A percentile compares a stretch with the other conserved stretches of the same genome.
Conservation (phyloP, 371 early-diverging fungal species). For the Smittium culicis region DNA sequence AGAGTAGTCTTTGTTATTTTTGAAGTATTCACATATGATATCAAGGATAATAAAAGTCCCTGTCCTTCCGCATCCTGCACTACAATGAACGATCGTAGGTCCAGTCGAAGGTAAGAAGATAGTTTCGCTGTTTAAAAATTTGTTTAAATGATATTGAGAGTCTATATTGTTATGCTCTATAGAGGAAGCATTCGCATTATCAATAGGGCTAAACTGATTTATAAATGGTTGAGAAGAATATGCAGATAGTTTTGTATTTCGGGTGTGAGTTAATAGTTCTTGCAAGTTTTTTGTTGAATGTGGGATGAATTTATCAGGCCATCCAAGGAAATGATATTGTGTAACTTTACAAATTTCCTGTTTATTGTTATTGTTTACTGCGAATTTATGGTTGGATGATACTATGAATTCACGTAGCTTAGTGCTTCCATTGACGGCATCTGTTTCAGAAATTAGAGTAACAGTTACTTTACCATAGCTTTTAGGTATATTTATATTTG, state of each 20-base stretch:
- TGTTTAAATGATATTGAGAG: too few species aligned
- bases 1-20: constrained; percentile 16
- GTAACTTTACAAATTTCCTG: neutral
- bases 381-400: neutral
- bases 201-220: too few species aligned
- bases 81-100: constrained; percentile 72
- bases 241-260: neutral
- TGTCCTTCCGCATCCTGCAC: constrained; percentile 95
- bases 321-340: neutral
- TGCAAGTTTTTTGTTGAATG: neutral
- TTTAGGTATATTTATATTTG: constrained; percentile 2
- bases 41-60: constrained; percentile 85
- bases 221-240: neutral
- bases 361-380: constrained; percentile 9
- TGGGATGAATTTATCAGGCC: neutral
- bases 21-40: constrained; percentile 35
- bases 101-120: constrained; percentile 9
- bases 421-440: constrained; percentile 19
- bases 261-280: neutral
- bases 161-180: too few species aligned
- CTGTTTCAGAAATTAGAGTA: constrained; percentile 20
- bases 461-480: constrained; percentile 14
- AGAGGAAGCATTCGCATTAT: neutral
- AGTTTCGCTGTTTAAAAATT: neutral
- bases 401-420: constrained; percentile 27